Evolutionary conservation across 768 basidiomycete species (phyloP).

Genomic region (Phlegmacium glaucopus): DNA sequence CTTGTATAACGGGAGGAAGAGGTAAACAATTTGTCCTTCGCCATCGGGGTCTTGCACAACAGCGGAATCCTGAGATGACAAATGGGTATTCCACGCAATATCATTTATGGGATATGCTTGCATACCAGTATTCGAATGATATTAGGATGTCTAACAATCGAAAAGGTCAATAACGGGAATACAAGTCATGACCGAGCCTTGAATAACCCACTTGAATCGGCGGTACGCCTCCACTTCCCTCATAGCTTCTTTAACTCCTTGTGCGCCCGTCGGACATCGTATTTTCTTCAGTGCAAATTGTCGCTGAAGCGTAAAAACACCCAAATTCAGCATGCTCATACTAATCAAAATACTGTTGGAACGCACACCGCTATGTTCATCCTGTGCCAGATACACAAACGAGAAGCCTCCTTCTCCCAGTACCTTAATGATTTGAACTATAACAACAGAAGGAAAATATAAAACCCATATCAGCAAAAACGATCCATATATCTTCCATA

Average conservation of each 20-base stretch:
- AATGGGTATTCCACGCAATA: background rate
- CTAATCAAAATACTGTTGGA: background rate
- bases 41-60: constrained; percentile 92
- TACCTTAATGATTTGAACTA: constrained; percentile 87
- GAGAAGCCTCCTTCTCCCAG: constrained; percentile 97
- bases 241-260: constrained; percentile 88
- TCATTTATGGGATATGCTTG: constrained; percentile 4
- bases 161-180: background rate
- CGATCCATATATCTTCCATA: background rate
- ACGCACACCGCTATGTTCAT: constrained; percentile 79
- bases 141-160: constrained; percentile 73
- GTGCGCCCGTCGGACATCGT: constrained; percentile 83
- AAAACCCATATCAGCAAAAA: constrained; percentile 1
- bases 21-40: constrained; percentile 92
- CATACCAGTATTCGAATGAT: constrained; percentile 89
- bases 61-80: constrained; percentile 70
- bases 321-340: background rate
- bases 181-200: background rate
- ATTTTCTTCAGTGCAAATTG: constrained; percentile 98
- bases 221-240: constrained; percentile 90
- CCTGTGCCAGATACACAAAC: constrained; percentile 86
- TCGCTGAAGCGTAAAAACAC: no score
- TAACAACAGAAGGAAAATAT: no score
- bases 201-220: constrained; percentile 77
- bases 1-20: constrained; percentile 93